phyloP scores from a whole-genome alignment of 306 rosid species.

The Begonia peltatifolia region DNA sequence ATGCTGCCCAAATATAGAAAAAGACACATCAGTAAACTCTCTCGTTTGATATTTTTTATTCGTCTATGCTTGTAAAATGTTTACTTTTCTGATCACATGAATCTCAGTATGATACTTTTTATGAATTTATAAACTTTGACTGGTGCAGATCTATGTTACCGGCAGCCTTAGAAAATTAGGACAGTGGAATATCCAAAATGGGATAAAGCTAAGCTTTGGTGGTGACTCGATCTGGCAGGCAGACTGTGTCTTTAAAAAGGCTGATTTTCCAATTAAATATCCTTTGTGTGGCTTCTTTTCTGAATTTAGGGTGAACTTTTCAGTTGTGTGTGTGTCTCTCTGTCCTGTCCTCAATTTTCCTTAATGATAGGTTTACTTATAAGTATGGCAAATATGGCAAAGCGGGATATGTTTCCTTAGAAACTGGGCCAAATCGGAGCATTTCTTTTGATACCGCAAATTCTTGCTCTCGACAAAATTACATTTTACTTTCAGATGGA shows the following conservation, averaged over 20 bases:
- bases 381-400: constrained; percentile 61
- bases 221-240: constrained; percentile 84
- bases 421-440: constrained; percentile 66
- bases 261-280: constrained; percentile 72
- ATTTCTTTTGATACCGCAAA: constrained; percentile 34
- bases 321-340: constrained; percentile 5
- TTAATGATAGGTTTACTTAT: constrained; percentile 51
- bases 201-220: constrained; percentile 59
- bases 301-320: constrained; percentile 1
- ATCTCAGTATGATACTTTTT: constrained; percentile 2
- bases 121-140: constrained; percentile 9
- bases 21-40: constrained; percentile 53
- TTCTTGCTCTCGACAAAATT: constrained; percentile 23
- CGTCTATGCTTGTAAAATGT: background rate
- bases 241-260: constrained; percentile 48
- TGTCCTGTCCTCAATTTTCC: constrained; percentile 22
- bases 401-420: constrained; percentile 50
- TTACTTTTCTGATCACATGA: background rate
- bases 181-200: constrained; percentile 56
- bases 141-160: constrained; percentile 52
- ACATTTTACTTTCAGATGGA: constrained; percentile 68
- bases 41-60: constrained; percentile 2
- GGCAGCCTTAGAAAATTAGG: constrained; percentile 73
- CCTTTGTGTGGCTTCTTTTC: constrained; percentile 26
- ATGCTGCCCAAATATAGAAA: constrained; percentile 61